These are phyloP conservation scores for Saraca asoca DNA, from an alignment of 331 rosid genomes.

Conservation along the genomic window DNA sequence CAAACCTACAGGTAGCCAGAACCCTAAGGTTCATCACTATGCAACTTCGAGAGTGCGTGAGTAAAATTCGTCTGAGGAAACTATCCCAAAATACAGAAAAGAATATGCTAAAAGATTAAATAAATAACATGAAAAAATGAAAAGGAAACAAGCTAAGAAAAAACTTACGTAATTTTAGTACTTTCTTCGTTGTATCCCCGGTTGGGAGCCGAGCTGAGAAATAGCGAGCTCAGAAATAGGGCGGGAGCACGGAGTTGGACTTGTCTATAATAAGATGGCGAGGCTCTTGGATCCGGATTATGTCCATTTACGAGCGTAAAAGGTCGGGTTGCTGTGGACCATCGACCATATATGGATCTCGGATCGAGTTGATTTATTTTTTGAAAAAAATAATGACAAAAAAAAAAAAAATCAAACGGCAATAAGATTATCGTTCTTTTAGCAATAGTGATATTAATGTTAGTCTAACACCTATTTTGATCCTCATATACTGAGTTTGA, in stretches of 20 bases:
- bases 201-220: neutral
- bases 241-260: neutral
- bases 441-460: no score
- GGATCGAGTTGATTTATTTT: no score
- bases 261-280: neutral
- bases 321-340: neutral
- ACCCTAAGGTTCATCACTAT: slow-evolving; percentile 10
- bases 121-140: neutral
- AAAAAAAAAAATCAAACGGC: no score
- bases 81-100: neutral
- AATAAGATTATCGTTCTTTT: no score
- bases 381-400: no score
- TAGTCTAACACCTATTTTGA: no score
- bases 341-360: neutral
- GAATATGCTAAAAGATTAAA: neutral
- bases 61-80: neutral
- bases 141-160: neutral
- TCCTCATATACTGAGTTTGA: no score
- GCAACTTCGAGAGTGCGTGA: neutral
- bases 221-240: no score
- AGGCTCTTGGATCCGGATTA: neutral
- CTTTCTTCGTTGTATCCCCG: neutral
- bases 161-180: neutral
- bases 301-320: neutral
- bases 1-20: neutral